Percentiles rank a stretch among this genome's conserved stretches.
These are phyloP conservation scores for Coemansia sp. DNA, from an alignment of 192 early-diverging fungal genomes.

Conservation along the genomic window DNA sequence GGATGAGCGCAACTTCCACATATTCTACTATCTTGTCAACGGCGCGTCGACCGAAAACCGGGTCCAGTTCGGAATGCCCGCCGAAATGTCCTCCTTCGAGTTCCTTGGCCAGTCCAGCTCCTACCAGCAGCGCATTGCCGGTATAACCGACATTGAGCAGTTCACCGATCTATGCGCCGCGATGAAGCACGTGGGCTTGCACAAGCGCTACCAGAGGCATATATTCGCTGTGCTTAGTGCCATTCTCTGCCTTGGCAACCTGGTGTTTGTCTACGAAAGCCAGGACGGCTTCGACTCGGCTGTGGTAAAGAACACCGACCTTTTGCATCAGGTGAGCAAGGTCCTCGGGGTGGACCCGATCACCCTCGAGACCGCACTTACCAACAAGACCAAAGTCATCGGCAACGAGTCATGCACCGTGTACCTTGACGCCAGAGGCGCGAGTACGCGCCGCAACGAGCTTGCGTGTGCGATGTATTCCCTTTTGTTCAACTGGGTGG, in stretches of 20 bases:
- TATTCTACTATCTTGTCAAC: constrained; percentile 82
- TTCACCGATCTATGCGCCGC: constrained; percentile 62
- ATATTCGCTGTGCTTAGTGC: constrained; percentile 85
- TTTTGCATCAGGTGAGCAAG: constrained; percentile 74
- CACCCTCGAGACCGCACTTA: constrained; percentile 74
- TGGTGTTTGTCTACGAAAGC: constrained; percentile 71
- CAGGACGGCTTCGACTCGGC: constrained; percentile 77
- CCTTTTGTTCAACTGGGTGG: constrained; percentile 85
- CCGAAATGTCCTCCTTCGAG: constrained; percentile 56
- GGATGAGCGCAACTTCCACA: constrained; percentile 67
- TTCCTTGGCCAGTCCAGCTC: constrained; percentile 46
- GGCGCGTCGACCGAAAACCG: constrained; percentile 78
- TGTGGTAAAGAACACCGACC: constrained; percentile 75
- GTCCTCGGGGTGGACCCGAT: constrained; percentile 82
- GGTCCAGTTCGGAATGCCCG: constrained; percentile 56
- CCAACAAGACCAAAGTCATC: constrained; percentile 82
- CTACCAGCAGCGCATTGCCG: constrained; percentile 69
- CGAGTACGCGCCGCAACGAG: constrained; percentile 74
- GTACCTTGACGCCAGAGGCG: constrained; percentile 76
- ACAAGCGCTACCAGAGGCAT: constrained; percentile 69
- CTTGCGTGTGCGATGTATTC: constrained; percentile 84
- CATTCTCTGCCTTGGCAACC: constrained; percentile 85
- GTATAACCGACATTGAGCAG: constrained; percentile 63
- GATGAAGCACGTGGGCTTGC: constrained; percentile 66
- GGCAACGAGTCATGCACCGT: constrained; percentile 84